These are phyloP conservation scores for Lophiostoma macrostomum DNA, from an alignment of 495 filamentous ascomycete species.

Conservation along the genomic window DNA sequence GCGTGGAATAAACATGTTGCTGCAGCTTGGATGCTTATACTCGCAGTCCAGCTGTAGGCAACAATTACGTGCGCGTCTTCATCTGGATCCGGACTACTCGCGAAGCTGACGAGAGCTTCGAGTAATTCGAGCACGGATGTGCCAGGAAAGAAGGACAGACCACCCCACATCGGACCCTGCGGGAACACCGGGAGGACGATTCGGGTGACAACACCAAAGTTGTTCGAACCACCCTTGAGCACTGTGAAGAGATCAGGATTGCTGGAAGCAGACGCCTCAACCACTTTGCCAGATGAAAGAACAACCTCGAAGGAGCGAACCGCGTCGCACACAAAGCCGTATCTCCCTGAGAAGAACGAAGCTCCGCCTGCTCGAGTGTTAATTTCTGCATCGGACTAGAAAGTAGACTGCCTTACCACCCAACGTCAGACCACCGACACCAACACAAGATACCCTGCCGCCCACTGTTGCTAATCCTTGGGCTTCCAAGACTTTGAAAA, in stretches of 20 bases:
- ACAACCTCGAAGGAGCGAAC: slow-evolving; percentile 33
- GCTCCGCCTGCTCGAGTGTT: slow-evolving; percentile 33
- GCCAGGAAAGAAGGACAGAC: slow-evolving; percentile 3
- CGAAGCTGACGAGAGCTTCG: slow-evolving; percentile 4
- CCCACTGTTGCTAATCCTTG: slow-evolving; percentile 8
- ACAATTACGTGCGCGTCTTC: slow-evolving; percentile 10
- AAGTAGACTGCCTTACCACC: slow-evolving; percentile 7
- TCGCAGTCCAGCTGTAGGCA: not conserved
- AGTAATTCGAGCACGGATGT: not conserved
- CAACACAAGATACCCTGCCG: slow-evolving; percentile 10
- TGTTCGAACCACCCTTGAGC: slow-evolving; percentile 20
- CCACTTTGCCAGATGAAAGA: slow-evolving; percentile 28
- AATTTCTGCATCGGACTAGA: slow-evolving; percentile 44
- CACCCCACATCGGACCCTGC: slow-evolving; percentile 3
- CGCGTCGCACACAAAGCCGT: slow-evolving; percentile 32
- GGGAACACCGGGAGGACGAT: slow-evolving; percentile 3
- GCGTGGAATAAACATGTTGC: too few species aligned
- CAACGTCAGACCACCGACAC: slow-evolving; percentile 13
- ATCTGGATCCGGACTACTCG: not conserved
- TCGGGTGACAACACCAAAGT: slow-evolving; percentile 12
- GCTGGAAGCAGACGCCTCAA: slow-evolving; percentile 23
- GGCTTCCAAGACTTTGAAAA: slow-evolving; percentile 10
- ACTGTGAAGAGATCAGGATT: slow-evolving; percentile 13
- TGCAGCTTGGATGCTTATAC: too few species aligned
- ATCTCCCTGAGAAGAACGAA: slow-evolving; percentile 20